These are phyloP conservation scores for Tetracladium setigerum DNA, from an alignment of 495 filamentous ascomycete species.

Conservation along the genomic window DNA sequence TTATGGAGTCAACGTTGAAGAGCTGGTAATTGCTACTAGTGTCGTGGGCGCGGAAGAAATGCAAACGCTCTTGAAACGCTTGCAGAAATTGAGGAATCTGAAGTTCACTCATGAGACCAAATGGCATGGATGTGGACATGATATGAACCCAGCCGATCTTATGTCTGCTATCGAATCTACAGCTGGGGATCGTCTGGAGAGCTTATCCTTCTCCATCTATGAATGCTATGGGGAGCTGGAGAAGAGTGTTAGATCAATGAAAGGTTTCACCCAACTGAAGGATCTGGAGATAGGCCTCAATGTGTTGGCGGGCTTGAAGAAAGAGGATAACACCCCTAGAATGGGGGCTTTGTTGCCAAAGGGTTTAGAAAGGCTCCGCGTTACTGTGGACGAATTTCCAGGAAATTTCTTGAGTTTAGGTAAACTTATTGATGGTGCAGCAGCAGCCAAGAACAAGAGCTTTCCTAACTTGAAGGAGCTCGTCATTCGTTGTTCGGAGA, in stretches of 20 bases:
- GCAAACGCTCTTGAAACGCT: neutral
- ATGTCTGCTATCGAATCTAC: constrained; percentile 3
- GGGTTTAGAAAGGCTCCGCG: no score
- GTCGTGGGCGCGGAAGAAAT: neutral
- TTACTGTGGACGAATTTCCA: no score
- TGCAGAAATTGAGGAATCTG: neutral
- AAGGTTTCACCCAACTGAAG: neutral
- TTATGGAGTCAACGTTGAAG: neutral
- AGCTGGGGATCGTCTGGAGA: neutral
- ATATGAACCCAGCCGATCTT: neutral
- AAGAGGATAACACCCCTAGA: no score
- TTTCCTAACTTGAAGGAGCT: no score
- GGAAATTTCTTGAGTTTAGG: no score
- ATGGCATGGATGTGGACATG: neutral
- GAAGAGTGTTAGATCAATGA: neutral
- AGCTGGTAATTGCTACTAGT: neutral
- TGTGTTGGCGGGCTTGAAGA: no score
- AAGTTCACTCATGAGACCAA: neutral
- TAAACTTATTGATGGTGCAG: no score
- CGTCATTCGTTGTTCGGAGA: no score
- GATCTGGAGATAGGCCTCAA: neutral
- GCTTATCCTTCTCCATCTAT: neutral
- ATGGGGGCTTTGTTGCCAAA: no score
- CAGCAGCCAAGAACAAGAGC: no score
- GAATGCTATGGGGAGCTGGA: neutral